Evolutionary conservation across 768 basidiomycete genomes (phyloP), one percentile per base, ranked within the genome.

Genomic region (Tulasnella sp.): DNA sequence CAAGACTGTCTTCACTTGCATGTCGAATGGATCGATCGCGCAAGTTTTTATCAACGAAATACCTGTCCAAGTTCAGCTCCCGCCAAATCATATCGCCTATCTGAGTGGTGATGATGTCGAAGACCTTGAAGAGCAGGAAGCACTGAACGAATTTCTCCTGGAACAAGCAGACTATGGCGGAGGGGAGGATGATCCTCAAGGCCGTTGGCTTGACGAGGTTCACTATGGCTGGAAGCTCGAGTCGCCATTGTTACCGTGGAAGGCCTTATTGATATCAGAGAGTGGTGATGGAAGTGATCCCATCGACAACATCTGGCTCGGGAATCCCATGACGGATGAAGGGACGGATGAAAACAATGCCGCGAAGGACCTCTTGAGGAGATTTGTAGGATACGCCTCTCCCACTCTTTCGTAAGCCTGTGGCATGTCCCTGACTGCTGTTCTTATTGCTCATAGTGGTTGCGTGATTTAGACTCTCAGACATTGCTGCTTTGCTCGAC

Each of bases 11-110:
- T 97, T 90, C 81, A 89, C 93, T 77, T 88, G 92, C 6, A 88
- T 97, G 78, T 93, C 93, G 79, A 85, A 87, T 0, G 89, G 89
- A 4, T 86, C 89, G 0, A 90, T 96, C 78, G 93, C 94, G 9
- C 91, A 91, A 76, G 86, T 96, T 42, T 89, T 89, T 4, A 86
- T 98, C 76, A 89, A 92, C 72, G 87, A 91, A 67, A 87, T 97
- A 39, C 91, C 93, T 2, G 82, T 98, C 52, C 93, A 95, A 80
- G 85, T 97, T 15, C 93, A 96, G 80, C 89, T 97, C 0, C 95
- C 96, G 1, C 93, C 93, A 0, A 87, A 90, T 79, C 86, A 94
- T 17, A 91, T 93, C 80, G 83, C 86, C 25, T 85, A 95, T 4
- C 86, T 94, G 14, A 91, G 75, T 45, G 80, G 79, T 49, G 79